Base-by-base conservation (phyloP, 495 filamentous ascomycete species). In the Hyaloscypha variabilis region DNA sequence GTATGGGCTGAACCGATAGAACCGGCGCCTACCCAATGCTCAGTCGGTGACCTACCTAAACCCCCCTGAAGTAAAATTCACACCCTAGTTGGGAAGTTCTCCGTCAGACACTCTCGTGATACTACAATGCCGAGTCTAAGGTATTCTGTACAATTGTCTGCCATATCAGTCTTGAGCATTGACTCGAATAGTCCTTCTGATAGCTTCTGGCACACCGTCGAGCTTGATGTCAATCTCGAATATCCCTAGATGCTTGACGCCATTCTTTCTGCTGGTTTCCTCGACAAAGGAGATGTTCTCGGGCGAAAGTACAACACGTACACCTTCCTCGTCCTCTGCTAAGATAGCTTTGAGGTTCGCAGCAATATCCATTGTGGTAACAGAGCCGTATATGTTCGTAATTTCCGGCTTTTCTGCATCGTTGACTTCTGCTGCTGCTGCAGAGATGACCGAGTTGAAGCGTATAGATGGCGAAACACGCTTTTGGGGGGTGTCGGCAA, bases 211-310 rank as follows among this genome's bases (percentile, higher is more conserved):
- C 19, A 76, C 79, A 3, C 84, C 87, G 55, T 80, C 83, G 50
- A 85, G 67, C 58, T 67, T 73, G 39, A 88, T 81, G 66, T 86
- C 82, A 57, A 88, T 76, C 39, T 76, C 71, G 63, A 81, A 88
- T 23, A 79, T 72, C 17, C 86, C 86, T 6, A 88, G 67, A 34
- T 77, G 72, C 76, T 88, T 88, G 21, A 89, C 73, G 67, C 79
- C 74, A 64, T 81, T 76, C 39, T 70, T 70, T 21, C 77, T 77
- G 26, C 57, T 68, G 74, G 63, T 50, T 66, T 31, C 36, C 63
- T 70, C 73, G 60, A 82, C 65, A 67, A 89, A 87, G 6, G 64
- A 65, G 24, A 89, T 73, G 51, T 89, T 79, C 60, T 84, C 82
- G 13, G 85, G 75, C 0, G 64, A 66, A 2, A 89, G 53, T 17